Base-by-base conservation (phyloP, 2,329 filamentous ascomycete species). In the Fusarium robinianum region DNA sequence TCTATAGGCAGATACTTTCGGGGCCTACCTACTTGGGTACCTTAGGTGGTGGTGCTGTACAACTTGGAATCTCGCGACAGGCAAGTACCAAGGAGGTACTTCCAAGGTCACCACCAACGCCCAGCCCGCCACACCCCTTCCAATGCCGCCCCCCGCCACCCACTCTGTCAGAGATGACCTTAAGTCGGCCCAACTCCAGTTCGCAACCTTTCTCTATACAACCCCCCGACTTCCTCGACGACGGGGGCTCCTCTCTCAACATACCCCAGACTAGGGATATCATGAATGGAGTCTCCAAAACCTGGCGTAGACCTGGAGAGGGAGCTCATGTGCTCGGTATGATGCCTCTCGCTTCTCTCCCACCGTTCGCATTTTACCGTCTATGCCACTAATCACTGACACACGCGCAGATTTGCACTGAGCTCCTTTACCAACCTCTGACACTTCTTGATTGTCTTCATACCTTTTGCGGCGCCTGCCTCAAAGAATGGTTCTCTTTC, bases 401-500 rank as follows among this genome's bases (percentile, higher is more conserved):
- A n/a, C 36, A 38, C 49, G 46, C 38, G 33, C 43, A 96, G 91
- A 99, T 99, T 63, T 99, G 94, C 76, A 95, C 92, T 60, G 94
- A 97, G 69, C 81, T 96, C 55, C 83, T 96, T 52, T 95, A 90
- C 71, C 88, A 95, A 67, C 90, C 91, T 22, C 79, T 95, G 53
- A 95, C 90, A 18, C 83, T 95, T 35, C 87, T 96, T 67, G 89
- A 96, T 74, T 96, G 90, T 66, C 81, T 96, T 30, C 90, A 96
- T 71, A 96, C 92, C 31, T 99, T 95, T 70, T 99, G 94, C 74
- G 94, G 91, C 53, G 87, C 88, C 25, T 99, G 94, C 65, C 70
- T 97, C 46, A 96, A 95, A 68, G 90, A 95, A 73, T 99, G 94
- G 94, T 99, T 97, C 66, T 74, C 77, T 52, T 94, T 84, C 69